Evolutionary conservation across 2,329 filamentous ascomycete species (phyloP), one percentile per base, ranked within the genome.

Genomic region (Colletotrichum endophyticum): DNA sequence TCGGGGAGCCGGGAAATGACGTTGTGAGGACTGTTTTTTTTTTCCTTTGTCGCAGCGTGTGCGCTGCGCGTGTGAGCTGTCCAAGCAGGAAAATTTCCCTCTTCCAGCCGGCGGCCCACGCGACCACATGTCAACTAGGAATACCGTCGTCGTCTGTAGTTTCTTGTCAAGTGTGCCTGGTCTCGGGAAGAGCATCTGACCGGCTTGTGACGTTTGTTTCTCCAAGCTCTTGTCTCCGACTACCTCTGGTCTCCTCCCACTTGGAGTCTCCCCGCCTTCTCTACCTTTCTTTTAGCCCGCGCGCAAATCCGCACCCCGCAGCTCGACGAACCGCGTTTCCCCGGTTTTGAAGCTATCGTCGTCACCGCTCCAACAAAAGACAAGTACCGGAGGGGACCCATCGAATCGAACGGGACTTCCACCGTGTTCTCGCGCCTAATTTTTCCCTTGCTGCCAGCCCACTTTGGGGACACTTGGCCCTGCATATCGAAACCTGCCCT

Each of bases 81-180:
- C 56, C 63, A 56, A 61, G 64, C 57, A 63, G 32, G 66, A 73
- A 75, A 76, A 69, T 64, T 61, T 76, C 68, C 68, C 44, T 59
- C 57, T 44, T 53, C 59, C 57, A 64, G 22, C 70, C 32, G 39
- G 34, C 63, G 28, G 70, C 22, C 73, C 73, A 76, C 73, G 70
- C 64, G 70, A 76, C 64, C 62, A 75, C 73, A 75, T 75, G 70
- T 75, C 73, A 75, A 75, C 68, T 70, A 32, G 67, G 68, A 32
- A 32, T 63, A 63, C 49, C 68, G 44, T 56, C 57, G 28, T 63
- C 68, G 59, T 62, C 59, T 62, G 59, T 62, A 62, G 27, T 30
- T 69, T 69, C 32, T 27, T 28, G 30, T 49, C 44, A 49, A 49
- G 19, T 36, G 25, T 69, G 36, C 22, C 61, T 34, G 30, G 49